A percentile compares a stretch with the other conserved stretches of the same genome.
These are phyloP conservation scores for Ophiostoma novo-ulmi DNA, from an alignment of 2,329 filamentous ascomycete species.

Conservation along the genomic window DNA sequence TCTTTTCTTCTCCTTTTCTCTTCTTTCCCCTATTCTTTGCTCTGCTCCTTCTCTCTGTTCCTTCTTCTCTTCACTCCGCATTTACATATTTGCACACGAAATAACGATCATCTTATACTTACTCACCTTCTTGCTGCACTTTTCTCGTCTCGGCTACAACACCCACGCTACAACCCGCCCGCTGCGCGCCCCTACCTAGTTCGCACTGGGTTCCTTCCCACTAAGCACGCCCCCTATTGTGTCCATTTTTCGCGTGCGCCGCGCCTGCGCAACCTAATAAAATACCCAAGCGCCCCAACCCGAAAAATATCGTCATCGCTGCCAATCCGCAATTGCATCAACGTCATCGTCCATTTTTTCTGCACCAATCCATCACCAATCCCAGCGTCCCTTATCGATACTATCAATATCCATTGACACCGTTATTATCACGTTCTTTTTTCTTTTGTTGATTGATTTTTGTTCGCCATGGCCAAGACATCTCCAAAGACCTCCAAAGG, in stretches of 20 bases:
- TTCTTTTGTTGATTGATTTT: not conserved
- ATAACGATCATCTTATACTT: not conserved
- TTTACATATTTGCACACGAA: not conserved
- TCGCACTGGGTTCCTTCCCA: not conserved
- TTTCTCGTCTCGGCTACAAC: not conserved
- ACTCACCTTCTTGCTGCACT: not conserved
- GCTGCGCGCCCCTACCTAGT: not conserved
- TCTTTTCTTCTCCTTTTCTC: not conserved
- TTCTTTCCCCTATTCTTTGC: not conserved
- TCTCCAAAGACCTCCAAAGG: conserved; percentile 36
- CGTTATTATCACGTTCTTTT: not conserved
- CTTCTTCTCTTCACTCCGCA: no score
- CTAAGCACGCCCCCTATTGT: conserved; percentile 14
- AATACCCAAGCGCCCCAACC: conserved; percentile 6
- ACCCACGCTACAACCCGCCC: not conserved
- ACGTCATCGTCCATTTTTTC: conserved; percentile 17
- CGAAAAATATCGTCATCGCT: conserved; percentile 18
- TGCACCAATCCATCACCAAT: conserved; percentile 29
- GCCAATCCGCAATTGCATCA: conserved; percentile 15
- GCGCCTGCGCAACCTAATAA: conserved; percentile 2
- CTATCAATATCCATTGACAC: not conserved
- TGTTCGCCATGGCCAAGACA: conserved; percentile 45
- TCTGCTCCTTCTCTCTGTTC: not conserved
- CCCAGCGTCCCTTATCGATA: not conserved
- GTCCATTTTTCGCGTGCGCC: conserved; percentile 9